Evolutionary conservation across 75 land plant species (phyloP), one percentile per base, ranked within the genome.

Genomic region (Cryptomeria japonica): DNA sequence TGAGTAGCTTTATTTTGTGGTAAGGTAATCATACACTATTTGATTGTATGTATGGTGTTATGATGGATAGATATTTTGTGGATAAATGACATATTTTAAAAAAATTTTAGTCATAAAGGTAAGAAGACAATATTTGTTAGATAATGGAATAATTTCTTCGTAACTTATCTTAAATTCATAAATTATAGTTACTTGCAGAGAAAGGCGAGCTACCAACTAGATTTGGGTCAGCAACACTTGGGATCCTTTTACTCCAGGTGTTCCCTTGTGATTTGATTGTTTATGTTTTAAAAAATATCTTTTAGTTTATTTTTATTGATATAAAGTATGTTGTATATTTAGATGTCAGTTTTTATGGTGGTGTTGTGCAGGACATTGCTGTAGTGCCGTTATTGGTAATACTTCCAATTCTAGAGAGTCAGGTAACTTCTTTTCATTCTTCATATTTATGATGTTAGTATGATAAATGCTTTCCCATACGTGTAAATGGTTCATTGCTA

Each of bases 321-420:
- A 86, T 32, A 75, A 22, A 90, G 28, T 32, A 72, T 84, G n/a
- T 88, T 46, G 56, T 83, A 75, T 78, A 53, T 85, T 77, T 90
- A 92, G 73, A 82, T 85, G 87, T 86, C 85, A 79, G 19, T 53
- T 8, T 38, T 49, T 46, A 9, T 87, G 83, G 84, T 51, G 84
- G 89, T 83, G 76, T 39, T 87, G 73, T 92, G 87, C 94, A 98
- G 99, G 99, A 98, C 76, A 98, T 98, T 87, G 99, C 96, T 49
- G 99, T 98, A 84, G 99, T 98, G 53, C 99, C 99, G 68, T 92
- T 98, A 80, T 80, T 98, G 87, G 99, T 98, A 80, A 95, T 98
- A 61, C 99, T 98, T 56, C 99, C 99, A 39, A 92, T 98, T 58
- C 91, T 98, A 38, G 99, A 98, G 89, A 93, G 93, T 87, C 99